These are phyloP conservation scores for Agaricales sp. DNA, from an alignment of 1,284 basidiomycete species.

Conservation along the genomic window DNA sequence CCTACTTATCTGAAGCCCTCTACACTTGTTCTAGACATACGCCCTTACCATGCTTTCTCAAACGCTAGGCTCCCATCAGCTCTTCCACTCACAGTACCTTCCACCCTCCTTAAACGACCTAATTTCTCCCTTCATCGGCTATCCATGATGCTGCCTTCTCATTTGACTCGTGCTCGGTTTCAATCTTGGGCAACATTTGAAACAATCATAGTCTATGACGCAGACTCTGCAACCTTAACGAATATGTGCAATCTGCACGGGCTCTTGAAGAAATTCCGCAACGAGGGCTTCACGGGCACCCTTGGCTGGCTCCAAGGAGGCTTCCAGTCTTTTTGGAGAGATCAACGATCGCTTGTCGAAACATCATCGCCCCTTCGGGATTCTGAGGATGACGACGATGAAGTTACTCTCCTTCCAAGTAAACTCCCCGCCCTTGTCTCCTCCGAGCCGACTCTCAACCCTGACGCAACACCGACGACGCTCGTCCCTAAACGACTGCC, in stretches of 20 bases:
- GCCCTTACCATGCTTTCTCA: conserved; percentile 68
- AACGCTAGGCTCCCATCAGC: conserved; percentile 59
- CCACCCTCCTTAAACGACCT: conserved; percentile 87
- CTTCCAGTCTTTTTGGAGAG: conserved; percentile 59
- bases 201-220: conserved; percentile 75
- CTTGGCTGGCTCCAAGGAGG: conserved; percentile 77
- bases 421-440: conserved; percentile 12
- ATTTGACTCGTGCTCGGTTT: conserved; percentile 49
- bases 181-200: conserved; percentile 42
- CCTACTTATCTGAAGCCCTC: not conserved
- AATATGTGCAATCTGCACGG: conserved; percentile 68
- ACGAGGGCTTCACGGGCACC: conserved; percentile 55
- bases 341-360: conserved; percentile 42
- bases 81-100: conserved; percentile 88
- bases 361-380: conserved; percentile 32
- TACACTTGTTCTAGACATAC: conserved; percentile 74
- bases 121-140: conserved; percentile 71
- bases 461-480: not conserved
- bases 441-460: conserved; percentile 16
- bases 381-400: conserved; percentile 44
- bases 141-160: conserved; percentile 62
- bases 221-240: conserved; percentile 51
- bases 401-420: too few species aligned
- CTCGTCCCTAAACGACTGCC: conserved; percentile 56
- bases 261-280: conserved; percentile 77